Evolutionary conservation across 140 eudicot genomes (phyloP), one percentile per base, ranked within the genome.

Genomic region (Flaveria floridana): DNA sequence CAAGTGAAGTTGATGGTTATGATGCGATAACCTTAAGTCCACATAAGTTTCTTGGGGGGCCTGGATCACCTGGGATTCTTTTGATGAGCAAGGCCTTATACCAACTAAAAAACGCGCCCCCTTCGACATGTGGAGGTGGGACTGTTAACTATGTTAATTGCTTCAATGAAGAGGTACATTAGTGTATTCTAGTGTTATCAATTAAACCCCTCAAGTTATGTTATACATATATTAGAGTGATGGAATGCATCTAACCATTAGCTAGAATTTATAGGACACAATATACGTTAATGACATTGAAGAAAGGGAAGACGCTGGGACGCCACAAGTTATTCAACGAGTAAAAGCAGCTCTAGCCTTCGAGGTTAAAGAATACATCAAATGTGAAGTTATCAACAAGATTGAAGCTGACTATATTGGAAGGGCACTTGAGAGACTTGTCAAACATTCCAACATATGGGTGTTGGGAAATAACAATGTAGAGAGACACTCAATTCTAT

Each of bases 41-140:
- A 14, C 98, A 92, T 71, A 92, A 92, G 80, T 92, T 92, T 62
- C 37, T 87, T 18, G 96, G 96, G 14, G 98, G 98, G 19, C 96
- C 98, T 13, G 98, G 96, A 41, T 34, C 92, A 8, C 93, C 98
- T 0, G 96, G 98, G 11, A 70, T 89, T 23, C 85, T 92, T 50
- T 68, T 92, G 0, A 83, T 92, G 89, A 87, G 18, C 79, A 89
- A 86, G 55, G 77, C 80, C 25, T 79, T 92, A 8, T 92, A 92
- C 66, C 69, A 77, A 66, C 81, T 92, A 44, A 74, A 81, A 62
- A 61, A 85, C 42, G 85, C 81, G 28, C 87, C 98, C 50, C 95
- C 98, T 7, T 89, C 96, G 2, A 92, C 95, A 18, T 86, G 98
- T 72, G 98, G 98, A 3, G 98, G 98, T 39, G 96, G 98, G 14